Evolutionary conservation across 2,329 filamentous ascomycete species (phyloP), one percentile per base, ranked within the genome.

Genomic region (Calonectria naviculata): DNA sequence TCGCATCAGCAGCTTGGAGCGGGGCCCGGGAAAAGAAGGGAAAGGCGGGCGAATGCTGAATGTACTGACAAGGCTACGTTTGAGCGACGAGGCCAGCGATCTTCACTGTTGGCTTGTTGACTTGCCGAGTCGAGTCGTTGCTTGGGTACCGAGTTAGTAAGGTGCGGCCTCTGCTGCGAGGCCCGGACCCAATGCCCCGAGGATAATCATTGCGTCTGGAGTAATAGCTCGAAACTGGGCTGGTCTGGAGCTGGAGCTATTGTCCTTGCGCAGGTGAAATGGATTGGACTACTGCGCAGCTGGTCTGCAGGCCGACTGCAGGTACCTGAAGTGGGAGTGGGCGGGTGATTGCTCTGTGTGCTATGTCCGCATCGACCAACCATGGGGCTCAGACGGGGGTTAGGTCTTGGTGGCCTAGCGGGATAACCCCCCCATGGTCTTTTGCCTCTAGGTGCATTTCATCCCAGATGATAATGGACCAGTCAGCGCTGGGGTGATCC

Each of bases 401-500:
- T 34, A 52, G 61, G 44, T 44, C 28, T 58, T 24, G 34, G 38
- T 41, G 26, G 67, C 8, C 67, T 44, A 62, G 67, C 28, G 42
- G 52, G 49, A 62, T 19, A 65, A 46, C 17, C 54, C 65, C 42
- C 56, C 44, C 54, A 54, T n/a, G 34, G 31, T 15, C 46, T 56
- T 56, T 56, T 68, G 60, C 58, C 61, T 65, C 31, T 61, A 54
- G 54, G 21, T 60, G 61, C 67, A 69, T 61, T 69, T 69, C 67
- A 60, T 69, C 67, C 52, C 42, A 69, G 42, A 61, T 49, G 21
- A n/a, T 29, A 61, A 60, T 42, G 52, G 44, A 58, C 67, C 62
- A 70, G 52, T 70, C 28, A 65, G 62, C 41, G 19, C 31, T 28
- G 34, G 38, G 34, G 24, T 56, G 52, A 29, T 46, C 61, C 62